phyloP scores from a whole-genome alignment of 345 rosid species.

The Euclidium syriacum region DNA sequence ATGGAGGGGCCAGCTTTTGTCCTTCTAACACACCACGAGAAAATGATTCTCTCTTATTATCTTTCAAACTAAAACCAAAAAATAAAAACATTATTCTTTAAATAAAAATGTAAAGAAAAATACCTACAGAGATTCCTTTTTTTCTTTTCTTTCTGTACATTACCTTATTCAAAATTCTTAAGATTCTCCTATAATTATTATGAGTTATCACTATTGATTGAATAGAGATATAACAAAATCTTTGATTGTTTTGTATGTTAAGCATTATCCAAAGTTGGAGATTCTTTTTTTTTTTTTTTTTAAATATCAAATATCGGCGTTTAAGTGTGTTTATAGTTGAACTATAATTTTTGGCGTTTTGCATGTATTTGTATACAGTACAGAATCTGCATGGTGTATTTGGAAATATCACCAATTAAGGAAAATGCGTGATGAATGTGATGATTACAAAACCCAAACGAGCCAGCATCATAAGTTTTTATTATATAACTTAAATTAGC shows the following conservation, averaged over 20 bases:
- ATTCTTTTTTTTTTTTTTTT: no score
- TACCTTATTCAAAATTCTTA: background rate
- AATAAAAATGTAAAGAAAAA: background rate
- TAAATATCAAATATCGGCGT: background rate
- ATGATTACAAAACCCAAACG: background rate
- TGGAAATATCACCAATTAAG: background rate
- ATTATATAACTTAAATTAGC: background rate
- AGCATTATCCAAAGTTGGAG: background rate
- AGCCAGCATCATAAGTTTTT: background rate
- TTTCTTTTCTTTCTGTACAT: background rate
- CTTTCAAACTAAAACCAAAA: background rate
- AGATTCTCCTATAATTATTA: conserved; percentile 16
- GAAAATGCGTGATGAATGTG: conserved; percentile 16
- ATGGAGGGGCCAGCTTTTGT: conserved; percentile 35
- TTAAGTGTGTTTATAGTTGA: conserved; percentile 1
- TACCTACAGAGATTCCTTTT: conserved; percentile 8
- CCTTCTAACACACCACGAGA: conserved; percentile 26
- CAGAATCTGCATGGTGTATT: conserved; percentile 6
- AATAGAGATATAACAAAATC: background rate
- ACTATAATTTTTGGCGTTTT: background rate
- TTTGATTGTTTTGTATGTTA: background rate
- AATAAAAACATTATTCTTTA: background rate
- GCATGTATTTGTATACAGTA: background rate
- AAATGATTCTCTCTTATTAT: conserved; percentile 16
- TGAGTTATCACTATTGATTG: background rate